Conservation (phyloP, 345 rosid genomes). For the Melaleuca alternifolia region DNA sequence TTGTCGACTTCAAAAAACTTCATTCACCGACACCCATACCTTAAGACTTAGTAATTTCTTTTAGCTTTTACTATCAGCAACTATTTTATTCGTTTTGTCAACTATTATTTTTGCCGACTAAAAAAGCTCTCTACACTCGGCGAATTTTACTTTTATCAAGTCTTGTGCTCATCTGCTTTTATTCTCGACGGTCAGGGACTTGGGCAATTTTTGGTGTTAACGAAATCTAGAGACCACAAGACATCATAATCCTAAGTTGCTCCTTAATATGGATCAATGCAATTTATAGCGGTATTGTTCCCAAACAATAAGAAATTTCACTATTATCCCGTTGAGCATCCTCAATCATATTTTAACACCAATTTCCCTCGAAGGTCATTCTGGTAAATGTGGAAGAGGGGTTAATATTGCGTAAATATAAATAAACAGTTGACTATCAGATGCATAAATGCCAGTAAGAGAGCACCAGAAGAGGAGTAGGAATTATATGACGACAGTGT, state of each 20-base stretch:
- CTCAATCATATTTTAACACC: background rate
- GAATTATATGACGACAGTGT: background rate
- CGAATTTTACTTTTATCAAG: too few species aligned
- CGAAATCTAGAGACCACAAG: background rate
- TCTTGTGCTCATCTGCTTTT: too few species aligned
- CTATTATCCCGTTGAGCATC: background rate
- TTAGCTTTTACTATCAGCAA: too few species aligned
- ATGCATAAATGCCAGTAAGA: background rate
- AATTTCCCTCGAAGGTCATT: background rate
- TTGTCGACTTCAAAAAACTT: too few species aligned
- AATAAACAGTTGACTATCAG: background rate
- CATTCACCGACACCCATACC: too few species aligned
- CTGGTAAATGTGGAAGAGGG: background rate
- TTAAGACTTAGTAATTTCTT: too few species aligned
- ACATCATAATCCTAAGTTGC: background rate
- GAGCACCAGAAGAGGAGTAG: background rate
- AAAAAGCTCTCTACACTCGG: too few species aligned
- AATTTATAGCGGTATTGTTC: background rate
- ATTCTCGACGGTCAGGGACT: too few species aligned
- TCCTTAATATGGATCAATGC: background rate
- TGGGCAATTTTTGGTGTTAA: background rate
- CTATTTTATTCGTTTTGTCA: too few species aligned
- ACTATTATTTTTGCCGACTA: too few species aligned
- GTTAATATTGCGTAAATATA: background rate
- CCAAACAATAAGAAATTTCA: background rate